Evolutionary conservation across 2,329 filamentous ascomycete species (phyloP).

Genomic region (Pseudogymnoascus sp.): DNA sequence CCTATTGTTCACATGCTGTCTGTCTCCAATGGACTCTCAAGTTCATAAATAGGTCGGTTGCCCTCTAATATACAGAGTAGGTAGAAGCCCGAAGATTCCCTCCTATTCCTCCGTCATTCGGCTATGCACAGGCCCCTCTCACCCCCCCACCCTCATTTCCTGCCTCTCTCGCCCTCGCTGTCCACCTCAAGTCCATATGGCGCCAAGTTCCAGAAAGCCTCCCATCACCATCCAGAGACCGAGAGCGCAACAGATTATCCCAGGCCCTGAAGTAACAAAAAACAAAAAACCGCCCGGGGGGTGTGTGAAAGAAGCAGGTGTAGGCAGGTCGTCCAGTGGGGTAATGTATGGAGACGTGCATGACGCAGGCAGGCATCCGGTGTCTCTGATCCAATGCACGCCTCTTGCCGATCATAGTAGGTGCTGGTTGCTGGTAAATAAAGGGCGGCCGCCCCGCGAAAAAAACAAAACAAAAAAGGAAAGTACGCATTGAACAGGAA

Average conservation of each 20-base stretch:
- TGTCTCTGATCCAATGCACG: not conserved
- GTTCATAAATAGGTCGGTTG: not conserved
- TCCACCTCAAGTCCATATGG: not conserved
- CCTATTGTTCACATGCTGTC: not conserved
- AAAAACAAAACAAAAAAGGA: not conserved
- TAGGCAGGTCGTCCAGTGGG: not conserved
- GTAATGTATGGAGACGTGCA: not conserved
- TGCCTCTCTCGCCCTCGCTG: not conserved
- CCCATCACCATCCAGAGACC: not conserved
- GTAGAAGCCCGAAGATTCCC: not conserved
- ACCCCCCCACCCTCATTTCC: not conserved
- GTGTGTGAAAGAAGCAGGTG: not conserved
- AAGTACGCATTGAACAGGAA: not conserved
- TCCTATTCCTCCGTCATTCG: not conserved
- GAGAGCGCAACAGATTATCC: not conserved
- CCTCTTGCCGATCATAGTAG: not conserved
- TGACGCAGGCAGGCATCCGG: not conserved
- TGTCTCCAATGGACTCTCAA: not conserved
- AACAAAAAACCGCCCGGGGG: not conserved
- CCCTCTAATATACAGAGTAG: slow-evolving; percentile 4
- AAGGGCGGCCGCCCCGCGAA: not conserved
- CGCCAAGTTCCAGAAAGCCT: not conserved
- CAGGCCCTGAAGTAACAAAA: not conserved
- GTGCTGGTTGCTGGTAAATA: not conserved
- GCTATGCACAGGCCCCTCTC: not conserved